Evolutionary conservation across 106 monocot genomes (phyloP), one percentile per base, ranked within the genome.

Genomic region (Ottelia alismoides): DNA sequence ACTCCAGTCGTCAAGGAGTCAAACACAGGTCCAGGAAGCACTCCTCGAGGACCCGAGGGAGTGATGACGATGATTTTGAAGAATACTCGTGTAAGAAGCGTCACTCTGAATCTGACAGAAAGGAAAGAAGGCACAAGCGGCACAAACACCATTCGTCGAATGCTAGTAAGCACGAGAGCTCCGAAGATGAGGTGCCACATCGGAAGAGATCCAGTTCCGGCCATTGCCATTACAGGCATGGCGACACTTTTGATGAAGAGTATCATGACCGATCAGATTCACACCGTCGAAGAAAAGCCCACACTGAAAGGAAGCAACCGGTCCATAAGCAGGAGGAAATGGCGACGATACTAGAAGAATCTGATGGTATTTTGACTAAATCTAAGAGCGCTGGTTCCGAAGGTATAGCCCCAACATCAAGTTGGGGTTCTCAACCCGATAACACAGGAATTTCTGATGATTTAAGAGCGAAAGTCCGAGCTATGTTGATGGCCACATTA

Each of bases 401-500:
- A 27, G 71, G 68, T 16, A 27, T 47, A 2, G 30, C 49, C 21
- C 55, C n/a, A 14, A 2, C n/a, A 22, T 1, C 63, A n/a, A 49
- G 3, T 50, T 46, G 53, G 14, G 54, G 49, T 46, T 51, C 28
- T 21, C 55, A 58, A 45, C 32, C 63, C 1, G 32, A 48, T 53
- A 67, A 47, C 20, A 64, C 84, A 19, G 84, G 81, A 20, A 69
- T 88, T 48, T 70, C 93, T 1, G 75, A 62, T 30, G 93, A 88
- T 18, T 61, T 94, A 28, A 72, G 93, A 63, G 84, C 81, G 10
- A 94, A 94, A 73, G 60, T 94, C 52, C 67, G 93, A 45, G 88
- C 88, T 10, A 94, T 94, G 88, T 55, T 94, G 27, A 57, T 81
- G 27, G 80, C 80, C 66, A 88, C 81, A 14, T n/a, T 84, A 58